Conservation (phyloP, 2,329 filamentous ascomycete species). For the Gnomoniopsis smithogilvyi region DNA sequence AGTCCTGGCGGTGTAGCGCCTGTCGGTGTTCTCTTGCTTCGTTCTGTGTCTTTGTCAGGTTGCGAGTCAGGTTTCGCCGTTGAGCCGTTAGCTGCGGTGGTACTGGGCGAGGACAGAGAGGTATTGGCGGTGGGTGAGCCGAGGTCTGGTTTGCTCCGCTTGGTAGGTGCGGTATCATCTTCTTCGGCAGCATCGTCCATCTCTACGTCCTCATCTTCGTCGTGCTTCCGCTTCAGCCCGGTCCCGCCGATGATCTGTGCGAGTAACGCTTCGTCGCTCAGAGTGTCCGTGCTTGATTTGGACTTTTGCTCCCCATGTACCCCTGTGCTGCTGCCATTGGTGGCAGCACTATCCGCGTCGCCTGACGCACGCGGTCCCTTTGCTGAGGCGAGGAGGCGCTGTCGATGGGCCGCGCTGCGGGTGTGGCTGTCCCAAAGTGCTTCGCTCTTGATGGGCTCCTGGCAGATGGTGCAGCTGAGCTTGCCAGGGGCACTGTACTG, state of each 20-base stretch:
- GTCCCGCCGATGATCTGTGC: slow-evolving; percentile 15
- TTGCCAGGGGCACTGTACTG: slow-evolving; percentile 66
- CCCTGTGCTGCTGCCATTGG: slow-evolving; percentile 18
- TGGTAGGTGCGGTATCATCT: slow-evolving; percentile 34
- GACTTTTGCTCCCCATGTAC: neutral
- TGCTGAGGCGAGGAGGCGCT: slow-evolving; percentile 28
- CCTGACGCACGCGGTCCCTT: slow-evolving; percentile 20
- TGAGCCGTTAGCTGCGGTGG: neutral
- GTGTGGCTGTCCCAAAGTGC: slow-evolving; percentile 65
- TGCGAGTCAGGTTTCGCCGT: neutral
- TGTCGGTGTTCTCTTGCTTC: slow-evolving; percentile 19
- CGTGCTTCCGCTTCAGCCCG: slow-evolving; percentile 27
- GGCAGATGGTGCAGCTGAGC: slow-evolving; percentile 66
- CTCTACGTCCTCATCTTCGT: slow-evolving; percentile 30
- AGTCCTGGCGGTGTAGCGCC: slow-evolving; percentile 39
- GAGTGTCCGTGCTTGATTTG: slow-evolving; percentile 17
- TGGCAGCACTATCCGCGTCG: too few relatives aligned
- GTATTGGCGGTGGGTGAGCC: neutral
- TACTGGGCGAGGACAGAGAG: neutral
- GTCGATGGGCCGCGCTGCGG: slow-evolving; percentile 44
- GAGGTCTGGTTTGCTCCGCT: slow-evolving; percentile 42
- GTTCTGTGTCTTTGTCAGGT: slow-evolving; percentile 8
- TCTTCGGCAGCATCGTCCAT: slow-evolving; percentile 27
- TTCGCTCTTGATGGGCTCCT: slow-evolving; percentile 62
- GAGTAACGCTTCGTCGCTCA: slow-evolving; percentile 27